Conservation (phyloP, 1,284 basidiomycete species). For the Kwoniella shivajii region DNA sequence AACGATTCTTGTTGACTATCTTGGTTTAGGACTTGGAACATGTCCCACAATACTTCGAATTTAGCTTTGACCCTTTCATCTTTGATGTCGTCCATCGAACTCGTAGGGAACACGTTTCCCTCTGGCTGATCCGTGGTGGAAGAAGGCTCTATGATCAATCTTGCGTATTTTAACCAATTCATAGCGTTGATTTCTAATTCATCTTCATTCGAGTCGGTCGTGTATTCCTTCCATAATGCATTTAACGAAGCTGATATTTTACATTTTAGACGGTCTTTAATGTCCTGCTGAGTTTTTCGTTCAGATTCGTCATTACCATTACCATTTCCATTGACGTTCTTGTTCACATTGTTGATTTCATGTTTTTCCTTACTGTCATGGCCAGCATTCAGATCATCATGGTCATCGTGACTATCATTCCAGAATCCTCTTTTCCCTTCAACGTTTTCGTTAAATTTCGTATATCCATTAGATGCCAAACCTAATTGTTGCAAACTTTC, state of each 20-base stretch:
- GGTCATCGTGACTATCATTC: background rate
- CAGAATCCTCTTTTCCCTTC: background rate
- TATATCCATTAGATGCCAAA: background rate
- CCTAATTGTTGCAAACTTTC: slow-evolving; percentile 7
- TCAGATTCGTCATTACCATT: slow-evolving; percentile 1
- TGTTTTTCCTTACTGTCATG: background rate
- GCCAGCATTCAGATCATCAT: background rate
- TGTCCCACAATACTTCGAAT: slow-evolving; percentile 37
- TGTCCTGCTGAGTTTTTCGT: slow-evolving; percentile 6
- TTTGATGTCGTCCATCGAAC: background rate
- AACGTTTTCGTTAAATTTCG: background rate
- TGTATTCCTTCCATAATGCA: slow-evolving; percentile 13
- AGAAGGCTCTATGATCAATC: slow-evolving; percentile 22
- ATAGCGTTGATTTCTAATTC: slow-evolving; percentile 36
- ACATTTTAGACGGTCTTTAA: slow-evolving; percentile 11
- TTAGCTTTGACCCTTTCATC: slow-evolving; percentile 25
- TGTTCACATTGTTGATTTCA: background rate
- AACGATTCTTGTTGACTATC: slow-evolving; percentile 33
- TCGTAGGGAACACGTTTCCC: background rate
- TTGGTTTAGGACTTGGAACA: slow-evolving; percentile 29
- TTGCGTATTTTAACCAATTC: slow-evolving; percentile 38
- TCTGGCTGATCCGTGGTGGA: slow-evolving; percentile 4
- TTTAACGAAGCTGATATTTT: slow-evolving; percentile 12
- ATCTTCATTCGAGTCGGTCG: background rate
- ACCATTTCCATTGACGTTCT: background rate